These are phyloP conservation scores for Saccharomycodes ludwigii DNA, from an alignment of 805 yeast species.

Conservation along the genomic window DNA sequence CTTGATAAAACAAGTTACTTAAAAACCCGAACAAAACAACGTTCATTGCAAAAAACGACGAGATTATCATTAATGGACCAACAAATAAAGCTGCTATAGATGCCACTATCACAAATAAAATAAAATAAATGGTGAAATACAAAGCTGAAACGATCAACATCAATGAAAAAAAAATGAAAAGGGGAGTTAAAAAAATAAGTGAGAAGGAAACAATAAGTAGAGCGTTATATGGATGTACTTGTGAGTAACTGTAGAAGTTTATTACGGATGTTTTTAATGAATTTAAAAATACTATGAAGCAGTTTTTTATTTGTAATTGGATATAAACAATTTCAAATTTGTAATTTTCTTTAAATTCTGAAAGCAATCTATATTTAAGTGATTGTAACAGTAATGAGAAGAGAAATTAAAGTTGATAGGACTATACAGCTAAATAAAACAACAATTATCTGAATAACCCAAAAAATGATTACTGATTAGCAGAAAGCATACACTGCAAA, in stretches of 20 bases:
- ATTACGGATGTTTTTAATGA: not conserved
- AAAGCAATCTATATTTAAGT: not conserved
- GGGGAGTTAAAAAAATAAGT: slow-evolving; percentile 2
- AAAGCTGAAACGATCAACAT: slow-evolving; percentile 15
- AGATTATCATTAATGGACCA: slow-evolving; percentile 16
- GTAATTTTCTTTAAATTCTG: not conserved
- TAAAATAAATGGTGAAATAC: slow-evolving; percentile 14
- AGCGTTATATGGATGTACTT: slow-evolving; percentile 3
- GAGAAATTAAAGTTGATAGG: not conserved
- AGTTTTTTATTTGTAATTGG: not conserved
- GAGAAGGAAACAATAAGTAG: slow-evolving; percentile 4
- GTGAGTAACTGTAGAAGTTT: not conserved
- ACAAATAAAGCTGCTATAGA: slow-evolving; percentile 16
- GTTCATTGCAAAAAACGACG: slow-evolving; percentile 18
- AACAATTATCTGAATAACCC: too few relatives aligned
- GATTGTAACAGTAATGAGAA: not conserved
- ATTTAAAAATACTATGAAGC: too few relatives aligned
- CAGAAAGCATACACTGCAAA: too few relatives aligned
- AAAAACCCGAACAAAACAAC: slow-evolving; percentile 19
- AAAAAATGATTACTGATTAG: too few relatives aligned
- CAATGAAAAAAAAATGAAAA: slow-evolving; percentile 8
- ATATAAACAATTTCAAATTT: not conserved
- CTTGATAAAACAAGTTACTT: slow-evolving; percentile 17
- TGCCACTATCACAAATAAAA: slow-evolving; percentile 13
- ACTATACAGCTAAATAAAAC: not conserved